Evolutionary conservation across 352 stramenopile species (phyloP), one percentile per base, ranked within the genome.

Genomic region (Phytopythium vexans): DNA sequence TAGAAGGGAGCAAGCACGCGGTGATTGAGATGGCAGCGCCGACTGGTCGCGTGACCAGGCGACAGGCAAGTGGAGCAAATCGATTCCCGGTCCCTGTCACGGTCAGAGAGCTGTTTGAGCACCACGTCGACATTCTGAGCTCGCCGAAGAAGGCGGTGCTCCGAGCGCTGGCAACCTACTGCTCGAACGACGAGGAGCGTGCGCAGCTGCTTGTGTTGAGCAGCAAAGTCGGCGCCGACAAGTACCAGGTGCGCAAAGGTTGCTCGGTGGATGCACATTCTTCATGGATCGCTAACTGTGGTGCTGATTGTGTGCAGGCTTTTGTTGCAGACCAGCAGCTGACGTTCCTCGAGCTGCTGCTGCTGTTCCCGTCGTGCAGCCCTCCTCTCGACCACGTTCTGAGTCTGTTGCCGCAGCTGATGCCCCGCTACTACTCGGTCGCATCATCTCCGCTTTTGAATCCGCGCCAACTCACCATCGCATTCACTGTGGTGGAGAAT

Each of bases 401-500:
- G 35, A 88, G 76, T 44, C 62, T 95, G 34, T 57, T 98, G 6
- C 88, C 94, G 1, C 68, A 82, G 31, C 83, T 98, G 16, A 87
- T 96, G 65, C 91, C 96, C 12, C 88, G 96, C 15, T 98, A 98
- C 68, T 99, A 98, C 73, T 98, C 92, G 15, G 88, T 98, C 35
- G 88, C 89, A 36, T 98, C 91, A 5, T 98, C 92, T 42, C 95
- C 95, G 9, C 68, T 99, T 32, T 63, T 67, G 4, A 62, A 96
- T 45, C 9, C 68, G 0, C 68, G 70, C 41, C 62, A 49, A 35
- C 60, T 98, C 39, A 86, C 82, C 4, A 73, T 98, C 44, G 86
- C 92, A 6, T 96, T 98, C 64, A 98, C 89, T 1, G 64, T 98
- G 11, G 92, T 98, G 3, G 80, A 97, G 39, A 96, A 97, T 35